phyloP scores from a whole-genome alignment of 75 land plant genomes.

The Cryptomeria japonica region DNA sequence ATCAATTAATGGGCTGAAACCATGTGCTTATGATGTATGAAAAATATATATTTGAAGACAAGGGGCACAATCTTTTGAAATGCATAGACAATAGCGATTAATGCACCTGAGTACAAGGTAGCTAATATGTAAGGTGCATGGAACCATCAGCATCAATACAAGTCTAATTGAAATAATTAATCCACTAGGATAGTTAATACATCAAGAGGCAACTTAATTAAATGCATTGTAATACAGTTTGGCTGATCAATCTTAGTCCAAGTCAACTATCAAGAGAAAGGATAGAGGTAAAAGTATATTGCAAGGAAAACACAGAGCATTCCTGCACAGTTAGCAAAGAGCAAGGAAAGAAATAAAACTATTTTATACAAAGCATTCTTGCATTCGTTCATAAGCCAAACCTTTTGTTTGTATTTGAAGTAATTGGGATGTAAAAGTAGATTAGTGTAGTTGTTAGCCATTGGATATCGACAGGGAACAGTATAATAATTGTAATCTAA shows the following conservation, averaged over 20 bases:
- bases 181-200: neutral
- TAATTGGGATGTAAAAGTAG: neutral
- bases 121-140: neutral
- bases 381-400: neutral
- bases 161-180: neutral
- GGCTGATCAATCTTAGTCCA: neutral
- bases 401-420: neutral
- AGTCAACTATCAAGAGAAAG: neutral
- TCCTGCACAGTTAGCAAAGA: neutral
- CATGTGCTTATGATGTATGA: neutral
- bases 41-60: neutral
- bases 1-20: neutral
- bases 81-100: neutral
- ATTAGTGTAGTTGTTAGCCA: neutral
- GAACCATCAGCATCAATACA: neutral
- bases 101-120: neutral
- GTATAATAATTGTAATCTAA: neutral
- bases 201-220: neutral
- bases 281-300: neutral
- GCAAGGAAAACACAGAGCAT: neutral
- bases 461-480: neutral
- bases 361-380: neutral
- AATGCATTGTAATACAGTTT: neutral
- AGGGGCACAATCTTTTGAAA: neutral
- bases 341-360: neutral